A percentile compares a stretch with the other conserved stretches of the same genome.
Evolutionary conservation across 2,329 filamentous ascomycete genomes (phyloP).

Genomic region (Lecanicillium sp.): DNA sequence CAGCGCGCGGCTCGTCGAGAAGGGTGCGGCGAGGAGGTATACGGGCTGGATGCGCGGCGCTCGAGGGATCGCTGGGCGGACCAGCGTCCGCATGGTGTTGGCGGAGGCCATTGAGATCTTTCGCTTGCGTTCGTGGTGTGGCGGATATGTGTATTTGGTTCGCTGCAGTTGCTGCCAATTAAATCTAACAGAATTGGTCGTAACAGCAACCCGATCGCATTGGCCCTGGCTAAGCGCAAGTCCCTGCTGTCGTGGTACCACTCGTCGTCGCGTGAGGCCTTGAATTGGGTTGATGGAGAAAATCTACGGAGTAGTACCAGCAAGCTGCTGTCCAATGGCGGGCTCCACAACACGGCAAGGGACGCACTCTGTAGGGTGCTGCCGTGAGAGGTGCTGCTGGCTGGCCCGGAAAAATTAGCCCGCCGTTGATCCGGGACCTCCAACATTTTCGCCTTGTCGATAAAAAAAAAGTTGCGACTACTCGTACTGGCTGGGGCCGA

Average conservation of each 20-base stretch:
- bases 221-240: not conserved
- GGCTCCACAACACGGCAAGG: not conserved
- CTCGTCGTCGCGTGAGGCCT: conserved; percentile 1
- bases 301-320: not conserved
- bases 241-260: not conserved
- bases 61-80: conserved; percentile 24
- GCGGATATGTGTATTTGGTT: too few relatives aligned
- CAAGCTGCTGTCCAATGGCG: too few relatives aligned
- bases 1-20: conserved; percentile 28
- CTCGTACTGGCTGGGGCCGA: too few relatives aligned
- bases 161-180: too few relatives aligned
- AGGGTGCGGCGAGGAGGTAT: conserved; percentile 27
- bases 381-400: not conserved
- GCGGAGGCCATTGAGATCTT: conserved; percentile 21
- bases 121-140: too few relatives aligned
- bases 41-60: conserved; percentile 24
- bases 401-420: conserved; percentile 2
- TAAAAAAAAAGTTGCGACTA: conserved; percentile 8
- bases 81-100: conserved; percentile 35
- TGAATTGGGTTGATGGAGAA: conserved; percentile 3
- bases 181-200: not conserved
- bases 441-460: conserved; percentile 2
- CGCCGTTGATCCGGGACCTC: conserved; percentile 5
- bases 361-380: not conserved
- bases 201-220: not conserved